phyloP scores from a whole-genome alignment of 2,329 filamentous ascomycete genomes.

The Orbilia brochopaga region DNA sequence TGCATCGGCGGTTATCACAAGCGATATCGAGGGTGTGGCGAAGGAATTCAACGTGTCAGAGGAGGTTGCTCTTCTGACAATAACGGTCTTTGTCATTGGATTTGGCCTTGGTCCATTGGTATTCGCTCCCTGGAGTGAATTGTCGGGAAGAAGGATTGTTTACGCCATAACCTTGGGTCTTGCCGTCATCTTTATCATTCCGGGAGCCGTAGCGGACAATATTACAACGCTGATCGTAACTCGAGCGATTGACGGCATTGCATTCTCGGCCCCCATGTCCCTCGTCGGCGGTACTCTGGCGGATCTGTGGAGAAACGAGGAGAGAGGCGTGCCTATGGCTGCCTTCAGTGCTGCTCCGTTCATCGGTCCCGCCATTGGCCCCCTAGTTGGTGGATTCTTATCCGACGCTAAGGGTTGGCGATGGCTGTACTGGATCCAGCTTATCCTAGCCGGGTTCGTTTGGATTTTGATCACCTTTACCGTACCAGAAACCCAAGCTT shows the following conservation, averaged over 20 bases:
- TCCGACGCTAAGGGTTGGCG: conserved; percentile 74
- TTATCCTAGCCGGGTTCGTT: conserved; percentile 73
- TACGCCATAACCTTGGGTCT: conserved; percentile 72
- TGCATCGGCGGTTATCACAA: conserved; percentile 75
- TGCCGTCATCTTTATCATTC: conserved; percentile 79
- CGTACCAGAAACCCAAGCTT: conserved; percentile 88
- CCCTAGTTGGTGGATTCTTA: conserved; percentile 77
- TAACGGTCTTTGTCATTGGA: conserved; percentile 79
- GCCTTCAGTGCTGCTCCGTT: conserved; percentile 84
- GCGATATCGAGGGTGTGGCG: conserved; percentile 71
- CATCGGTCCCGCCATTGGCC: conserved; percentile 73
- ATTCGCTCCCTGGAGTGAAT: conserved; percentile 79
- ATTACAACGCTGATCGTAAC: conserved; percentile 74
- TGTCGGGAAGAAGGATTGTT: conserved; percentile 73
- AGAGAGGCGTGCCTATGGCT: conserved; percentile 85
- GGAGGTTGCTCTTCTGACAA: conserved; percentile 74
- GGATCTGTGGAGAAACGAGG: conserved; percentile 83
- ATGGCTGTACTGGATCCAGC: conserved; percentile 86
- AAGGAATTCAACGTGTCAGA: conserved; percentile 71
- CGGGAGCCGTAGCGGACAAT: conserved; percentile 77
- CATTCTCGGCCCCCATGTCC: conserved; percentile 85
- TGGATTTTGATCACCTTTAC: conserved; percentile 83
- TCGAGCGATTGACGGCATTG: conserved; percentile 75
- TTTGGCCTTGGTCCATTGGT: conserved; percentile 82
- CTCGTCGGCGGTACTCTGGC: conserved; percentile 78